phyloP scores from a whole-genome alignment of 2,329 filamentous ascomycete species.

The Trichophyton schoenleinii region DNA sequence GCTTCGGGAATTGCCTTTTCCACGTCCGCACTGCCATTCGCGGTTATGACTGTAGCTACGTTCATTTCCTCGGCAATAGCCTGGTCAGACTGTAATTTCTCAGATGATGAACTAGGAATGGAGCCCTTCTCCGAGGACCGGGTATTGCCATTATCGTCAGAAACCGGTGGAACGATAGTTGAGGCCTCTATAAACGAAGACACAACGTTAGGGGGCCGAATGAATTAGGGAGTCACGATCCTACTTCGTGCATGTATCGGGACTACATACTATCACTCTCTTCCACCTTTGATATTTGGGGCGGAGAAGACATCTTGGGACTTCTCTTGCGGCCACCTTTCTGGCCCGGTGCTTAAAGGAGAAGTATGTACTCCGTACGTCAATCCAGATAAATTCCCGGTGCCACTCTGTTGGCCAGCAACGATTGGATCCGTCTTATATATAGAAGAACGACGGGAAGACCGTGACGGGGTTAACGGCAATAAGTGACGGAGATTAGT shows the following conservation, averaged over 20 bases:
- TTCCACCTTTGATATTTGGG: neutral
- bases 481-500: neutral
- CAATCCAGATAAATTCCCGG: neutral
- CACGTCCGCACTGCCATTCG: neutral
- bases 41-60: neutral
- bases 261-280: constrained; percentile 2
- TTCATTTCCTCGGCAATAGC: neutral
- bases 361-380: neutral
- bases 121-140: neutral
- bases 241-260: neutral
- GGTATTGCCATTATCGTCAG: neutral
- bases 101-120: neutral
- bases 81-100: neutral
- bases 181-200: neutral
- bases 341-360: no score
- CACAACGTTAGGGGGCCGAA: neutral
- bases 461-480: neutral
- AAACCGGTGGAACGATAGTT: neutral
- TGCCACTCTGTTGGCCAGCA: neutral
- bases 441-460: neutral
- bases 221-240: neutral
- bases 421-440: neutral
- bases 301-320: neutral
- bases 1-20: neutral
- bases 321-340: neutral